Base-by-base conservation (phyloP, 2,329 filamentous ascomycete species). In the Sclerotinia trifoliorum region DNA sequence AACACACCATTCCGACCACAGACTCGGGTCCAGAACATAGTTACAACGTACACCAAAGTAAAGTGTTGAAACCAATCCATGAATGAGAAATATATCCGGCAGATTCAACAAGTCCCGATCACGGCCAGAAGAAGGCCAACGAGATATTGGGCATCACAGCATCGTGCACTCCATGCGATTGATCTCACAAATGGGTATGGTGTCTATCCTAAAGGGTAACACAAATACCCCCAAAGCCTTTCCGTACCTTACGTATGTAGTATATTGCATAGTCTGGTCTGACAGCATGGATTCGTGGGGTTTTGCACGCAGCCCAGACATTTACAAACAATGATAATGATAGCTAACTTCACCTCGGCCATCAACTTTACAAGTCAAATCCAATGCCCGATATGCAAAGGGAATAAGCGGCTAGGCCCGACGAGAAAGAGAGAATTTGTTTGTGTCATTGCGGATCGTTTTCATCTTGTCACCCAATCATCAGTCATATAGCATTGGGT, bases 211-310 rank as follows among this genome's bases (percentile, higher is more conserved):
- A 62, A 49, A 35, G 46, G n/a, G 60, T 51, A 51, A 51, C 32
- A 32, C 21, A 26, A 5, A 51, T 51, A 29, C 29, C 46, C 13
- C 55, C 35, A 62, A 42, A 62, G 48, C 56, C 48, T 62, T 62
- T 35, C 54, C 56, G 65, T 67, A 62, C 65, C 65, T 67, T 62
- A 46, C 56, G 56, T 67, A 52, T 51, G 39, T 8, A 26, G 65
- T 62, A 52, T 60, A 49, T 8, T 39, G 44, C 15, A 46, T 49
- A 39, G 19, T 17, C 51, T 48, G 5, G 56, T 62, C 21, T 61
- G 46, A 67, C 55, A 61, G n/a, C 65, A 61, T 66, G 55, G 46
- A 62, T 66, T 62, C 65, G 46, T 66, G 48, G 56, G 65, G 65
- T 67, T 42, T 54, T 67, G 35, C 55, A 62, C n/a, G 17, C 13